Percentiles rank a stretch among this genome's conserved stretches.
Conservation (phyloP, 805 yeast species). For the Pichia thaimueangensis region DNA sequence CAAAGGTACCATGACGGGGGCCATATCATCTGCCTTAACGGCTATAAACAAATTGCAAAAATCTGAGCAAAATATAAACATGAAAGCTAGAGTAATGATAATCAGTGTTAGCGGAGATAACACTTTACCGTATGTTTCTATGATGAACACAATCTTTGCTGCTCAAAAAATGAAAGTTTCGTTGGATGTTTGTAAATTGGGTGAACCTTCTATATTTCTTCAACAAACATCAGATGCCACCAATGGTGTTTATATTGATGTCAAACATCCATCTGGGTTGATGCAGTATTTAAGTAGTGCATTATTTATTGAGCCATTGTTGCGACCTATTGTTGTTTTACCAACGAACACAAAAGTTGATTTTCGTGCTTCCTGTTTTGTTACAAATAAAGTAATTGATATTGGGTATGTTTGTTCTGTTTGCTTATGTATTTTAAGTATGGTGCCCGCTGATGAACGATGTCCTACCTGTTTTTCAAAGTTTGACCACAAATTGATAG, state of each 20-base stretch:
- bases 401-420: slow-evolving; percentile 94
- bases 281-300: slow-evolving; percentile 80
- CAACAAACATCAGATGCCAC: slow-evolving; percentile 97
- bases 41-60: slow-evolving; percentile 65
- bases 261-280: slow-evolving; percentile 66
- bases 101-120: slow-evolving; percentile 67
- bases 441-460: slow-evolving; percentile 54
- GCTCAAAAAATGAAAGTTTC: slow-evolving; percentile 90
- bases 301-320: slow-evolving; percentile 76
- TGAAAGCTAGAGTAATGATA: slow-evolving; percentile 62
- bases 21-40: slow-evolving; percentile 74
- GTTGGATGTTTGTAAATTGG: slow-evolving; percentile 83
- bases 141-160: slow-evolving; percentile 93
- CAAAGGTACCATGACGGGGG: slow-evolving; percentile 60
- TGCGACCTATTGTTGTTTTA: slow-evolving; percentile 67
- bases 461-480: slow-evolving; percentile 87
- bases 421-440: slow-evolving; percentile 74
- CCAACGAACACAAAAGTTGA: slow-evolving; percentile 86
- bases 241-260: slow-evolving; percentile 73
- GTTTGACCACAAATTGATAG: slow-evolving; percentile 61
- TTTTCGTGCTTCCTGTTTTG: slow-evolving; percentile 89
- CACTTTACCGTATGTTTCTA: slow-evolving; percentile 78
- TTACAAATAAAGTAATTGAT: slow-evolving; percentile 86
- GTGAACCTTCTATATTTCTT: slow-evolving; percentile 65
- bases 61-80: slow-evolving; percentile 36